Evolutionary conservation across 2,329 filamentous ascomycete genomes (phyloP), one percentile per base, ranked within the genome.

Genomic region (Colletotrichum neosansevieriae): DNA sequence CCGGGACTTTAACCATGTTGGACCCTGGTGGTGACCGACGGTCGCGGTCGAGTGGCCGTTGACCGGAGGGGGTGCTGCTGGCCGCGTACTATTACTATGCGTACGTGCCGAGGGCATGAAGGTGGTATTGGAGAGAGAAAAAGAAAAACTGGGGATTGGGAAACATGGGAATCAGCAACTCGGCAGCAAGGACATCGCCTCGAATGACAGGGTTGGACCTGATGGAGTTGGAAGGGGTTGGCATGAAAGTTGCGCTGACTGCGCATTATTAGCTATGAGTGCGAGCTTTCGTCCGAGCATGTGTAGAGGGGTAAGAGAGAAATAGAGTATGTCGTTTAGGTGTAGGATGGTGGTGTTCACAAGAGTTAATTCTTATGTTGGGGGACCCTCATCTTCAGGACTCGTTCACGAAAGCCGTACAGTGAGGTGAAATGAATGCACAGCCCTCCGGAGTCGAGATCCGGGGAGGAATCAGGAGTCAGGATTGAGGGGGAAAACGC

Each of bases 181-280:
- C n/a, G 4, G 13, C 21, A 21, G 21, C 21, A 2, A 21, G 21
- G 38, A 53, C 42, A 50, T 50, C 19, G 45, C 65, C 53, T 58
- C 19, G 6, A 24, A n/a, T 32, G 45, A 15, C 65, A 64, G 38
- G 65, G 65, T 54, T 54, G 42, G 21, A 19, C 63, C 58, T 13
- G 58, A 57, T 40, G 34, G 53, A 11, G n/a, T 10, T 57, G 56
- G 56, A 45, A 21, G 24, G 34, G 42, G 3, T 17, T 34, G 58
- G 58, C 58, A 53, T 61, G 58, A 61, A 24, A 44, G 54, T 51
- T 45, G 44, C 42, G 65, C 60, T 69, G 62, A 65, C 65, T 58
- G 60, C 51, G 60, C 38, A 51, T 19, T 17, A 34, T 53, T 24
- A 21, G 24, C 42, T 32, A 12, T 17, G 15, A 40, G 24, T 19